Percentiles rank a stretch among this genome's conserved stretches.
Conservation (phyloP, 306 rosid species). For the Cicer cuneatum region DNA sequence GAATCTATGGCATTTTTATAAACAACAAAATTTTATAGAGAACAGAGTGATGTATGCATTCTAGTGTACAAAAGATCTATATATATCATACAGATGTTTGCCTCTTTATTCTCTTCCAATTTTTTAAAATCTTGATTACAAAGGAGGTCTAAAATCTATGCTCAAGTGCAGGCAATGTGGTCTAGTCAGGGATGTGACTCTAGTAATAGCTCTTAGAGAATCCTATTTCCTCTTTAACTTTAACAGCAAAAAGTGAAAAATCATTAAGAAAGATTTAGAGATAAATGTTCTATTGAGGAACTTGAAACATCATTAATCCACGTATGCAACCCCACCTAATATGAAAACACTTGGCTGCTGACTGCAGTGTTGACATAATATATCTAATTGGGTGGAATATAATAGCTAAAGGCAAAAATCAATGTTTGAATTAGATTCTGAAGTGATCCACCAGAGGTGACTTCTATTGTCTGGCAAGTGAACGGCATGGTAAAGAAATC, state of each 20-base stretch:
- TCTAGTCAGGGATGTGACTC: conserved; percentile 11
- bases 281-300: not conserved
- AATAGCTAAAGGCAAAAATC: not conserved
- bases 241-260: not conserved
- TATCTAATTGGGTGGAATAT: conserved; percentile 9
- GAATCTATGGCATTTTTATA: not conserved
- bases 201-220: not conserved
- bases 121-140: conserved; percentile 16
- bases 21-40: conserved; percentile 16
- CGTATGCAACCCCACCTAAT: conserved; percentile 6
- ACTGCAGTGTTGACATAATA: not conserved
- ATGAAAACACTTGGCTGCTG: not conserved
- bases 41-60: conserved; percentile 7
- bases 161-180: not conserved
- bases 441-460: conserved; percentile 30
- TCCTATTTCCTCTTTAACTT: not conserved
- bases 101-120: not conserved
- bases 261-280: not conserved
- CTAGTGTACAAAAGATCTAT: not conserved
- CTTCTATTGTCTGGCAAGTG: not conserved
- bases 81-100: not conserved
- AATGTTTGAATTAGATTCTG: not conserved
- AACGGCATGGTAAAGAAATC: no score
- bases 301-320: not conserved
- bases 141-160: not conserved